Evolutionary conservation across 495 filamentous ascomycete species (phyloP).

Genomic region (Podospora sp.): DNA sequence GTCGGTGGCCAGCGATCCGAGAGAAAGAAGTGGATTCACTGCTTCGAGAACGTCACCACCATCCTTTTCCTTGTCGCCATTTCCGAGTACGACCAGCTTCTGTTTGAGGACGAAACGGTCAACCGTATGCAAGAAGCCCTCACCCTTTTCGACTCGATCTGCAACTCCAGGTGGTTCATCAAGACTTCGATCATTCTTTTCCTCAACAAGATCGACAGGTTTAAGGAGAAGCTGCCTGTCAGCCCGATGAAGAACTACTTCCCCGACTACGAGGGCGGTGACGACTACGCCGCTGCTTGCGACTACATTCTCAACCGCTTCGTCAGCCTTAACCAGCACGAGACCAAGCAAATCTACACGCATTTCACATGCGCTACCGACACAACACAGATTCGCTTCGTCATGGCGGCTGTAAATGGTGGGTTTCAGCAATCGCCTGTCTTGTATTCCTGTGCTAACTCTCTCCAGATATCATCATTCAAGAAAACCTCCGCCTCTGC

Average conservation of each 20-base stretch:
- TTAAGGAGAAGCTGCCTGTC: conserved; percentile 99
- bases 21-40: conserved; percentile 99
- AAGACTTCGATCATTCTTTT: conserved; percentile 99
- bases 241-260: conserved; percentile 99
- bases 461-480: conserved; percentile 92
- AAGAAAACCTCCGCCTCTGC: conserved; percentile 97
- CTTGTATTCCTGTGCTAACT: conserved; percentile 32
- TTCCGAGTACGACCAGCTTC: conserved; percentile 96
- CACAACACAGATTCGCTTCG: conserved; percentile 97
- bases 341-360: conserved; percentile 99
- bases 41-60: conserved; percentile 98
- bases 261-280: conserved; percentile 95
- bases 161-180: conserved; percentile 99
- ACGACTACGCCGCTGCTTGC: conserved; percentile 89
- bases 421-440: conserved; percentile 37
- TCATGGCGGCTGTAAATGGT: conserved; percentile 99
- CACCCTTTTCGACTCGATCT: conserved; percentile 98
- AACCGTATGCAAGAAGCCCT: conserved; percentile 99
- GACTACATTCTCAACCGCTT: conserved; percentile 98
- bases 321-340: conserved; percentile 95
- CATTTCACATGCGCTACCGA: conserved; percentile 99
- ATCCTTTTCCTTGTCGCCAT: conserved; percentile 99
- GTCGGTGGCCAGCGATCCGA: conserved; percentile 98
- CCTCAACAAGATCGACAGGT: conserved; percentile 99
- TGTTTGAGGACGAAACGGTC: conserved; percentile 92